A percentile compares a stretch with the other conserved stretches of the same genome.
Conservation (phyloP, 371 early-diverging fungal genomes). For the Mucor lusitanicus region DNA sequence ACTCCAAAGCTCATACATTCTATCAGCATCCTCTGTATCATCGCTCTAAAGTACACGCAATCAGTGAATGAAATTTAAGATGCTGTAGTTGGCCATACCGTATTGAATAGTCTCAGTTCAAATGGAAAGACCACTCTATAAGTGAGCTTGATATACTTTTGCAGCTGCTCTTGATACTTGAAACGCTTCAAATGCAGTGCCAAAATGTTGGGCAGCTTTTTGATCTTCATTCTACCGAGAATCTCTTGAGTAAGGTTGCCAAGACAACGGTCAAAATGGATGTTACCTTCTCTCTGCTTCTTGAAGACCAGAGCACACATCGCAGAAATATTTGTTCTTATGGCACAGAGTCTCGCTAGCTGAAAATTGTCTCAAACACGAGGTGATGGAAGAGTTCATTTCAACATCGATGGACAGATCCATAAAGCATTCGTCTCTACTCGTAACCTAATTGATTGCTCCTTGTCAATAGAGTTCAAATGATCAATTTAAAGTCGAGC, state of each 20-base stretch:
- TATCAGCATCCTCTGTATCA: slow-evolving; percentile 82
- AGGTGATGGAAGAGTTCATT: slow-evolving; percentile 90
- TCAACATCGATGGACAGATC: slow-evolving; percentile 96
- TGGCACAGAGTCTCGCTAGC: slow-evolving; percentile 90
- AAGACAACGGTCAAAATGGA: neutral
- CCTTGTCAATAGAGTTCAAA: neutral
- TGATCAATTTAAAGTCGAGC: slow-evolving; percentile 3
- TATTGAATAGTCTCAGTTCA: slow-evolving; percentile 92
- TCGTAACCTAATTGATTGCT: slow-evolving; percentile 68
- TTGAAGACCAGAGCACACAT: slow-evolving; percentile 90
- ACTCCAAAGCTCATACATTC: slow-evolving; percentile 86
- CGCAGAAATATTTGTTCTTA: slow-evolving; percentile 97
- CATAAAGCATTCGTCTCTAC: slow-evolving; percentile 92
- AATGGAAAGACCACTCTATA: slow-evolving; percentile 94
- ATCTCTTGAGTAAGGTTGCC: neutral
- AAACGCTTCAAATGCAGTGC: slow-evolving; percentile 96
- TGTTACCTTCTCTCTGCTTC: slow-evolving; percentile 90
- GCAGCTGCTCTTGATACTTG: slow-evolving; percentile 92
- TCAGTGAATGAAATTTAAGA: neutral
- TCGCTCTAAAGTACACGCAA: slow-evolving; percentile 56
- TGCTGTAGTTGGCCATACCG: slow-evolving; percentile 48
- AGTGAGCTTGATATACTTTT: slow-evolving; percentile 90
- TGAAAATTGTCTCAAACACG: slow-evolving; percentile 93
- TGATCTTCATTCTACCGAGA: slow-evolving; percentile 88
- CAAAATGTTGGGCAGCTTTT: slow-evolving; percentile 89